Evolutionary conservation across 1,284 basidiomycete genomes (phyloP), one percentile per base, ranked within the genome.

Genomic region (Cutaneotrichosporon daszewskae): DNA sequence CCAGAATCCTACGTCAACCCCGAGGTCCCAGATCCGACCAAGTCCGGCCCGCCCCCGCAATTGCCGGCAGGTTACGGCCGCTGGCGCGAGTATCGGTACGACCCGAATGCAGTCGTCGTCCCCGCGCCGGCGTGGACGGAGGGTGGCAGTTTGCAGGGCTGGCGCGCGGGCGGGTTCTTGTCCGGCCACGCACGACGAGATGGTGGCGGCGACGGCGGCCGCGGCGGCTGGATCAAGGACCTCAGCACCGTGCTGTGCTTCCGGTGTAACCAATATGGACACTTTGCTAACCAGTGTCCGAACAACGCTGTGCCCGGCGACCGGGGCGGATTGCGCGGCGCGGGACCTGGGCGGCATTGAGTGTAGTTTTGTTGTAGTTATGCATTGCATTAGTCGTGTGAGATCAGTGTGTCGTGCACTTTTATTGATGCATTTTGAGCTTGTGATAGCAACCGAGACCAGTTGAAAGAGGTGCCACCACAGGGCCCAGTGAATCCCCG

Each of bases 231-330:
- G 57, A 49, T 61, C 34, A 68, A 69, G 43, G 67, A 69, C 68
- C 69, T 91, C 50, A 85, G 88, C 47, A 85, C 88, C 29, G 86
- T 94, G 9, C 72, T 87, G 29, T 94, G 89, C 66, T 94, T 91
- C 76, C 45, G 39, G 34, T 58, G 58, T 18, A 56, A 57, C 37
- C 84, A 89, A 70, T 83, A 85, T 59, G 90, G 90, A 1, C 90
- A 95, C 66, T 94, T 92, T 63, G 90, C 90, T n/a, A 94, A 94
- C 65, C 81, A 86, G 56, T 94, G 90, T 71, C 79, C 84, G 45
- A 87, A 90, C 71, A 47, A 57, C 32, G 65, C 65, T 19, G 60
- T 66, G 7, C 67, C 69, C 3, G 69, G 69, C 1, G 69, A 71
- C 49, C 53, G 69, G 41, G 69, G 69, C 16, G 69, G 69, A 1